phyloP scores from a whole-genome alignment of 202 grass and related monocot species.

The Setaria viridis region DNA sequence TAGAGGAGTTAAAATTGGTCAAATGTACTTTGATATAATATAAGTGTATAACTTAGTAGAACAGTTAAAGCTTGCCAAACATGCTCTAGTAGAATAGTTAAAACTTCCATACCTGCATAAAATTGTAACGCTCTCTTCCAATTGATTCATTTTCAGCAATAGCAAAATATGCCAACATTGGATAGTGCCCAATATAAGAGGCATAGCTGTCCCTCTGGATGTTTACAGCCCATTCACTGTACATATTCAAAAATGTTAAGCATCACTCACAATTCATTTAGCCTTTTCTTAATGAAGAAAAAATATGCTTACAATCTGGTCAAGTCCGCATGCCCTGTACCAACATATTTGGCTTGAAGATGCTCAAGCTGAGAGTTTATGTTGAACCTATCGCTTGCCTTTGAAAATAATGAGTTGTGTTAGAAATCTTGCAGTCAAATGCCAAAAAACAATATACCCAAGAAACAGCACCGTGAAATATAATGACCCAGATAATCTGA shows the following conservation, averaged over 20 bases:
- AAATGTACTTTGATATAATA: conserved; percentile 17
- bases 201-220: conserved; percentile 84
- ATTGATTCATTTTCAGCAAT: conserved; percentile 93
- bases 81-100: background rate
- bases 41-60: background rate
- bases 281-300: conserved; percentile 19
- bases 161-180: conserved; percentile 78
- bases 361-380: conserved; percentile 98
- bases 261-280: background rate
- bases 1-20: conserved; percentile 1
- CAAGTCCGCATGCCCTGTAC: conserved; percentile 87
- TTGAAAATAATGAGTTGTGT: conserved; percentile 19
- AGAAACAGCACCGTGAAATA: background rate
- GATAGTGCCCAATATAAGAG: conserved; percentile 83
- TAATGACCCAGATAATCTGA: background rate
- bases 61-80: background rate
- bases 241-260: conserved; percentile 22
- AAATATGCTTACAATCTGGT: conserved; percentile 65
- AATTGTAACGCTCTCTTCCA: conserved; percentile 81
- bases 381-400: conserved; percentile 94
- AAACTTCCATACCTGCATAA: conserved; percentile 59
- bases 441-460: background rate
- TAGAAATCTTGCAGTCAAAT: conserved; percentile 11
- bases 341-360: conserved; percentile 96
- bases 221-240: conserved; percentile 86